Base-by-base conservation (phyloP, 73 alveolate genomes). In the Stentor roeselii region DNA sequence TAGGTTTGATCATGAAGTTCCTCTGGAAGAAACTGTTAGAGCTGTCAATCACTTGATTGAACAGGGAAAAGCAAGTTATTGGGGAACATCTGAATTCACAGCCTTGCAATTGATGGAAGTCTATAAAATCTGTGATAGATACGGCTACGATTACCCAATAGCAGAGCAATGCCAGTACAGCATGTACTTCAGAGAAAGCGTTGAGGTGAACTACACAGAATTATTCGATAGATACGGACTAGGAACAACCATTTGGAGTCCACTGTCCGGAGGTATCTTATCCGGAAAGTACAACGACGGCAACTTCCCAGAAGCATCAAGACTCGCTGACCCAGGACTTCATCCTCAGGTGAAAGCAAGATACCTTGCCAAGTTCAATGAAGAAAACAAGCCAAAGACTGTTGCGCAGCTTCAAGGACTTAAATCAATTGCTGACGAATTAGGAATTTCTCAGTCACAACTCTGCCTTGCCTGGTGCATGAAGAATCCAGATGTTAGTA, bases 81-180 rank as follows among this genome's bases (percentile, higher is more conserved):
- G 99, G 99, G 99, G 98, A 31, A 97, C 99, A 0, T 95, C 99
- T 11, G 98, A 95, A 83, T 97, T 99, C 98, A 42, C 96, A 38
- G 95, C 99, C 27, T 90, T 89, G 60, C 90, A 90, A 60, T 90
- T 96, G 50, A 60, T 85, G 50, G 98, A 94, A 88, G 98, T 98
- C 39, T 87, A 87, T 21, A 87, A 82, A 36, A 75, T 95, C 27
- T 91, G 98, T 32, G 95, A 84, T 21, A 88, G 87, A 38, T 76
- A 86, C 76, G 89, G 91, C 2, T 86, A 95, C 75, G 93, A 80
- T 82, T 91, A 87, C 39, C 99, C 99, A 0, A 89, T 95, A 61
- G 98, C 86, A 59, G 99, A 97, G 78, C 97, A 97, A 83, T 95
- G 98, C 50, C 59, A 95, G 39, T 97, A 97, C 86, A 95, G 93